Evolutionary conservation across 176 grass and related monocot species (phyloP), one percentile per base, ranked within the genome.

Genomic region (Cocos nucifera): DNA sequence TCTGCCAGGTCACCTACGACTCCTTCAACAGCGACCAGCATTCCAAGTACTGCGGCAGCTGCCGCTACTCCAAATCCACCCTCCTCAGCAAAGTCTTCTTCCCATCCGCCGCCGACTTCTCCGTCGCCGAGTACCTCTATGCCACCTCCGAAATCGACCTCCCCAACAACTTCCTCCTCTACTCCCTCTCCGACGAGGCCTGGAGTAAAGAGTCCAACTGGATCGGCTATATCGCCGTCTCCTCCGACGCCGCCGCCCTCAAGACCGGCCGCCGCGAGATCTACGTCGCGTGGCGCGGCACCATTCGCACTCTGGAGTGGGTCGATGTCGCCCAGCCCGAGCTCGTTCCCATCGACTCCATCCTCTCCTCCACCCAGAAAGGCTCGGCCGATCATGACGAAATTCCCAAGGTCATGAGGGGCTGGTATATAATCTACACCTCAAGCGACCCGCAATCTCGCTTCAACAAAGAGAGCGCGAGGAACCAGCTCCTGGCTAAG

Each of bases 121-220:
- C 75, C 10, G 69, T 81, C 4, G 69, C 72, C 21, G 80, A 74
- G 10, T 85, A 96, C 81, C 52, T 96, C 10, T 96, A 96, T 35
- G 91, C 75, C 15, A 87, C 91, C 50, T 82, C 91, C 3, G 12
- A 75, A 50, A 16, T 71, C 4, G 27, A 30, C 59, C 32, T 87
- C 32, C 91, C 78, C 2, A 53, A 58, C 17, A 72, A 77, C 14
- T 9, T 89, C 74, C 74, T 96, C 63, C 53, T 75, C 25, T 79
- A 73, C 65, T 96, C 91, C 8, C 50, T 72, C 60, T 83, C 91
- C 32, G 64, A 76, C 4, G 86, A 87, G 58, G 86, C 86, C 3
- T 96, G 91, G 91, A 96, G 83, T 78, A 90, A 82, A 77, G 83
- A 90, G 80, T 90, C 91, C 22, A 96, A 96, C 61, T 96, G 91